Evolutionary conservation across 2,329 filamentous ascomycete genomes (phyloP).

Genomic region (Aureobasidium musti): DNA sequence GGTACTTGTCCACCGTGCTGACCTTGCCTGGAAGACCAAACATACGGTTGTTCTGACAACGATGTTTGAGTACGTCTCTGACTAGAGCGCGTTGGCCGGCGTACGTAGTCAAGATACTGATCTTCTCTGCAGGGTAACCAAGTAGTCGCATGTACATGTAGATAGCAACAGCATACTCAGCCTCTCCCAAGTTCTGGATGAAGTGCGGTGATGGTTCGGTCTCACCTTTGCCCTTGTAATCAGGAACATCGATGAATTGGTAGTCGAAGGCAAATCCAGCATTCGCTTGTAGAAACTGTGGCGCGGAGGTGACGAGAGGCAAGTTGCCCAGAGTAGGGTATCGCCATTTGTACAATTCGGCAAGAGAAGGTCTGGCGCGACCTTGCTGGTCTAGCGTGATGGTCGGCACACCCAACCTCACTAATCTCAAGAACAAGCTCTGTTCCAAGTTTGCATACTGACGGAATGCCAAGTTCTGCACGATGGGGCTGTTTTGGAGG

Average conservation of each 20-base stretch:
- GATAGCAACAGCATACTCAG: slow-evolving; percentile 92
- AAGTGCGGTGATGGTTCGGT: slow-evolving; percentile 90
- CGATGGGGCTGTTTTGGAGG: slow-evolving; percentile 92
- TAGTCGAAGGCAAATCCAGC: slow-evolving; percentile 91
- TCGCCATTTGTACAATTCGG: slow-evolving; percentile 89
- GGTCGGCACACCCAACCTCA: slow-evolving; percentile 87
- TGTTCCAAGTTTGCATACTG: slow-evolving; percentile 97
- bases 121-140: slow-evolving; percentile 80
- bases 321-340: slow-evolving; percentile 80
- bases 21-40: slow-evolving; percentile 90
- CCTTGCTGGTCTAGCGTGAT: slow-evolving; percentile 92
- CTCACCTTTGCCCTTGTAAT: slow-evolving; percentile 90
- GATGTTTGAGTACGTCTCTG: slow-evolving; percentile 77
- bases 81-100: slow-evolving; percentile 89
- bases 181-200: slow-evolving; percentile 93
- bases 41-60: slow-evolving; percentile 78
- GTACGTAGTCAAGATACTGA: slow-evolving; percentile 90
- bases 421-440: slow-evolving; percentile 86
- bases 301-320: slow-evolving; percentile 66
- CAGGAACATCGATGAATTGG: slow-evolving; percentile 92
- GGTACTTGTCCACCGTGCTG: slow-evolving; percentile 96
- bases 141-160: slow-evolving; percentile 97
- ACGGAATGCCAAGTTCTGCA: slow-evolving; percentile 90
- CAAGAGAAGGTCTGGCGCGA: slow-evolving; percentile 81
- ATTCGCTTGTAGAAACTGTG: slow-evolving; percentile 80